phyloP scores from a whole-genome alignment of 2,329 filamentous ascomycete genomes.

The Alternaria triticina region DNA sequence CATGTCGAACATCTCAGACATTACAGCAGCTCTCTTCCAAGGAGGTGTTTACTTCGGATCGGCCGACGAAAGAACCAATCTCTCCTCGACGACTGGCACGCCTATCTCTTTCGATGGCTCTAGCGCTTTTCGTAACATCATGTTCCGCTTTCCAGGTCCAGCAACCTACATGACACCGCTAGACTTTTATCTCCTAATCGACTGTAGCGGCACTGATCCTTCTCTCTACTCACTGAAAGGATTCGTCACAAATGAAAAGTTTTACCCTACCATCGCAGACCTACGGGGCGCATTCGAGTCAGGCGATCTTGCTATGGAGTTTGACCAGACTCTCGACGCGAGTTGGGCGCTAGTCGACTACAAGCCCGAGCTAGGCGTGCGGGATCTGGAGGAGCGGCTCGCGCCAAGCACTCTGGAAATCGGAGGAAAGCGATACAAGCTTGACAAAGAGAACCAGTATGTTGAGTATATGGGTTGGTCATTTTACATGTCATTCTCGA shows the following conservation, averaged over 20 bases:
- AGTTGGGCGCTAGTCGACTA: slow-evolving; percentile 55
- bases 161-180: slow-evolving; percentile 51
- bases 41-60: slow-evolving; percentile 34
- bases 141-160: slow-evolving; percentile 53
- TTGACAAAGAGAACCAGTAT: slow-evolving; percentile 53
- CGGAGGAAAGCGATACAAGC: slow-evolving; percentile 51
- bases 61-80: slow-evolving; percentile 25
- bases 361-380: slow-evolving; percentile 31
- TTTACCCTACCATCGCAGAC: slow-evolving; percentile 58
- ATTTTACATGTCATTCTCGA: slow-evolving; percentile 60
- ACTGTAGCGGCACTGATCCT: slow-evolving; percentile 54
- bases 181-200: slow-evolving; percentile 55
- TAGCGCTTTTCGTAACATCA: slow-evolving; percentile 49
- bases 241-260: slow-evolving; percentile 58
- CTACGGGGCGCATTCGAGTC: slow-evolving; percentile 56
- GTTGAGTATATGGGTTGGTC: slow-evolving; percentile 59
- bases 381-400: slow-evolving; percentile 53
- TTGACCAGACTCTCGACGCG: slow-evolving; percentile 55
- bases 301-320: slow-evolving; percentile 51
- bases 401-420: slow-evolving; percentile 49
- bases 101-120: slow-evolving; percentile 49
- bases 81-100: slow-evolving; percentile 37
- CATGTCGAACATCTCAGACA: slow-evolving; percentile 56
- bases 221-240: slow-evolving; percentile 52
- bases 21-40: slow-evolving; percentile 51